Base-by-base conservation (phyloP, 2,329 filamentous ascomycete genomes). In the Sclerotinia trifoliorum region DNA sequence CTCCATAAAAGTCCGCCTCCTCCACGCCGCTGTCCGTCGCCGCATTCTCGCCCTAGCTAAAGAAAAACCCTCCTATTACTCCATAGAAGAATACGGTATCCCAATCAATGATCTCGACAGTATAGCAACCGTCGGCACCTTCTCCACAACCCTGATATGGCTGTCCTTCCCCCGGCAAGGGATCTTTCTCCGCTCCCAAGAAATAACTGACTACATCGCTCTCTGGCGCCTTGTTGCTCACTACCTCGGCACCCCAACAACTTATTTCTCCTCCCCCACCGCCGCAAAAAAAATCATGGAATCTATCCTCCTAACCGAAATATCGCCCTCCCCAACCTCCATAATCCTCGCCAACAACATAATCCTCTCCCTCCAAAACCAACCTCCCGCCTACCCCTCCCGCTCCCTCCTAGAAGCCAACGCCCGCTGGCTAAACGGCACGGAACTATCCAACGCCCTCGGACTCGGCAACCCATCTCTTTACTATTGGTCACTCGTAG, bases 81-180 rank as follows among this genome's bases (percentile, higher is more conserved):
- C 87, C 70, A 77, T 86, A 0, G 78, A 83, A 24, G 78, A 82
- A 49, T 84, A 81, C 75, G 90, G 90, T 3, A 80, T 90, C 3
- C 90, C 90, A 5, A 88, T 94, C 76, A 94, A 90, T 73, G 89
- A 94, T 73, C 83, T 94, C 1, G 90, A 94, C 77, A 86, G 84
- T 68, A 86, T 93, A 46, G 89, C 83, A 15, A 94, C 91, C 1
- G 88, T 94, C 70, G 83, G 82, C 48, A 87, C 86, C 1, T 94
- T 94, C 78, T 91, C 87, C 0, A 83, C 87, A 0, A 85, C 85
- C 0, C 78, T 93, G 2, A 83, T 93, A 69, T 93, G 86, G 83
- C 76, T 92, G 35, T 85, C 85, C 32, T 82, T 94, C 5, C 91
- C 91, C 0, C 83, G 90, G 0, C 91, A 94, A 79, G 91, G 91